phyloP scores from a whole-genome alignment of 331 rosid genomes.

The Rhamnella rubrinervis region DNA sequence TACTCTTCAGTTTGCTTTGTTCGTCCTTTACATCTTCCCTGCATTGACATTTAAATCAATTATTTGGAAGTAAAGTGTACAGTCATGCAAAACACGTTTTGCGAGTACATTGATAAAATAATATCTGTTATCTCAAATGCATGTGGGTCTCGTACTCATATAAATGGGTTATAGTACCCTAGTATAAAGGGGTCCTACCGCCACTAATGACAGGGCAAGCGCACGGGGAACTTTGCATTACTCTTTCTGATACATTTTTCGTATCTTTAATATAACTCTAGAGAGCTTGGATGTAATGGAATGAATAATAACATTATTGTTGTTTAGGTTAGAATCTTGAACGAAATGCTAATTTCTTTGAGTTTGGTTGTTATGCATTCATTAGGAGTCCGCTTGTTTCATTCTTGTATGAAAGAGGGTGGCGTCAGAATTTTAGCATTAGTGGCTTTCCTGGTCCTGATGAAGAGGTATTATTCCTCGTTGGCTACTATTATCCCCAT shows the following conservation, averaged over 20 bases:
- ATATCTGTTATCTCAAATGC: too few relatives aligned
- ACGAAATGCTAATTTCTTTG: constrained; percentile 24
- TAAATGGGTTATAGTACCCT: too few relatives aligned
- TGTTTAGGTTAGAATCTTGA: constrained; percentile 10
- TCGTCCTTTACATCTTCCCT: not conserved
- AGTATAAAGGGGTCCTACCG: too few relatives aligned
- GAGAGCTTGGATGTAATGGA: not conserved
- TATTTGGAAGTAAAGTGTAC: not conserved
- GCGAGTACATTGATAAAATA: too few relatives aligned
- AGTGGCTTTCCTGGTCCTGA: constrained; percentile 95
- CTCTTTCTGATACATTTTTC: too few relatives aligned
- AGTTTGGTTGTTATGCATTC: constrained; percentile 15
- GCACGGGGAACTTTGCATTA: too few relatives aligned
- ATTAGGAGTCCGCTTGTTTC: constrained; percentile 93
- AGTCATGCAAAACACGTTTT: too few relatives aligned
- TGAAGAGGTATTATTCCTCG: constrained; percentile 62
- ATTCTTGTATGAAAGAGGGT: constrained; percentile 92
- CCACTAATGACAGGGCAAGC: too few relatives aligned
- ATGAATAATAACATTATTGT: not conserved
- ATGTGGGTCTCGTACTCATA: too few relatives aligned
- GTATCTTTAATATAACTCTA: not conserved
- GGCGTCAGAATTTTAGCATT: constrained; percentile 86
- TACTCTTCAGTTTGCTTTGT: constrained; percentile 7
- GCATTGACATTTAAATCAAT: not conserved
- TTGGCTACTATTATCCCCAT: not conserved